These are phyloP conservation scores for Ilex asprella DNA, from an alignment of 257 asterid genomes.

Conservation along the genomic window DNA sequence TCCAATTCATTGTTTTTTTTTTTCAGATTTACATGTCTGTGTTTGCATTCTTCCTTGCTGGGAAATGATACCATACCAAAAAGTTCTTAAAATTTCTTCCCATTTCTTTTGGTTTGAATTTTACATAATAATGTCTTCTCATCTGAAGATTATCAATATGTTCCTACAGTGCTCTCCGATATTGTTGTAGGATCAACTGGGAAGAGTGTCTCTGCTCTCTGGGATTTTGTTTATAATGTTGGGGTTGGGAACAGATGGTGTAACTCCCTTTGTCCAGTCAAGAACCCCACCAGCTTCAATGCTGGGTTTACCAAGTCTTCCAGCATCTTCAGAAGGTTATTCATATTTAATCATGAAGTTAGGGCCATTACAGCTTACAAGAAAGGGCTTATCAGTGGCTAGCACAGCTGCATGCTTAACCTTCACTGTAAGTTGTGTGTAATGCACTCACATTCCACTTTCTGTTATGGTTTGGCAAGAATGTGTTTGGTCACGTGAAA, in stretches of 20 bases:
- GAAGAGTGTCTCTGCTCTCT: constrained; percentile 77
- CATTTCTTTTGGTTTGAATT: background rate
- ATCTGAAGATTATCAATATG: constrained; percentile 20
- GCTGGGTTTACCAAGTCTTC: constrained; percentile 52
- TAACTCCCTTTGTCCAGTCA: constrained; percentile 72
- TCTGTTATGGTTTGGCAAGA: too few relatives aligned
- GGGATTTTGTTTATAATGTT: constrained; percentile 73
- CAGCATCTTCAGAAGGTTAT: constrained; percentile 68
- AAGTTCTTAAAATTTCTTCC: background rate
- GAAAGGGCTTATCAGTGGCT: constrained; percentile 79
- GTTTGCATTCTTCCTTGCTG: too few relatives aligned
- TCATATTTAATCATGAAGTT: constrained; percentile 65
- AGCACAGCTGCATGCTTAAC: constrained; percentile 86
- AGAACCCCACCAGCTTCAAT: constrained; percentile 79
- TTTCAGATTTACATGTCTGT: too few relatives aligned
- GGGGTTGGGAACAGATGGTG: constrained; percentile 81
- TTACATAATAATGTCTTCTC: background rate
- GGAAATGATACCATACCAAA: too few relatives aligned
- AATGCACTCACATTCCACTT: too few relatives aligned
- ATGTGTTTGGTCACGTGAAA: too few relatives aligned
- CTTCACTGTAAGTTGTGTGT: constrained; percentile 60
- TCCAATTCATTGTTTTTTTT: too few relatives aligned
- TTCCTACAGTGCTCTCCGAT: constrained; percentile 46
- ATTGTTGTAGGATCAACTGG: constrained; percentile 87
- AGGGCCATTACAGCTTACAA: constrained; percentile 85